Evolutionary conservation across 1,284 basidiomycete species (phyloP).

Genomic region (Psilocybe mexicana): DNA sequence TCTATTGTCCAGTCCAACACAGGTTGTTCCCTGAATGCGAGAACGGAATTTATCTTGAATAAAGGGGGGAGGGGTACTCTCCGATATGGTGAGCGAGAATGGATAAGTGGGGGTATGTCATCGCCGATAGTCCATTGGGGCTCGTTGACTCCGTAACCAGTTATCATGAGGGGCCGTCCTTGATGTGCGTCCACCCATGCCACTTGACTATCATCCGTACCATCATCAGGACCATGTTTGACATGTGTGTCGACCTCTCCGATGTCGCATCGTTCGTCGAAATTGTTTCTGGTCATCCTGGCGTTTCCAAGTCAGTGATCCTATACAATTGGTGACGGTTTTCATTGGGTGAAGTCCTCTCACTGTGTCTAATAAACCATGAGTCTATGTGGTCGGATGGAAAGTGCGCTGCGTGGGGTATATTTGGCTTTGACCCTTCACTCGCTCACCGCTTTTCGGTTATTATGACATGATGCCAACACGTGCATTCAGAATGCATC

Average conservation of each 20-base stretch:
- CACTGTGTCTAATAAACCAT: not conserved
- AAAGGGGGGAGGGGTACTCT: conserved; percentile 20
- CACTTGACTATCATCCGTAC: not conserved
- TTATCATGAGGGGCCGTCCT: conserved; percentile 2
- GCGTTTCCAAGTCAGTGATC: too few relatives aligned
- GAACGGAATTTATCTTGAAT: conserved; percentile 14
- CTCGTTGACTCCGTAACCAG: conserved; percentile 22
- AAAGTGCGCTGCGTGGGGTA: not conserved
- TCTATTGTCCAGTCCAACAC: conserved; percentile 10
- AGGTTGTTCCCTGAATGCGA: conserved; percentile 4
- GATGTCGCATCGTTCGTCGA: not conserved
- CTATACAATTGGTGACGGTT: too few relatives aligned
- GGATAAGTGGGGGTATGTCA: conserved; percentile 13
- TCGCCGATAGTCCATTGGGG: conserved; percentile 23
- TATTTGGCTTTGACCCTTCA: not conserved
- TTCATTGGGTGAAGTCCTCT: not conserved
- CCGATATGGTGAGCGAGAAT: conserved; percentile 19
- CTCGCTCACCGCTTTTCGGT: too few relatives aligned
- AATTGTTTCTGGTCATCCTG: too few relatives aligned
- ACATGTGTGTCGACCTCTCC: not conserved
- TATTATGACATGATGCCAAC: too few relatives aligned
- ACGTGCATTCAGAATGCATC: too few relatives aligned
- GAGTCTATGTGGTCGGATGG: not conserved
- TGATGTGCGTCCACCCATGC: not conserved
- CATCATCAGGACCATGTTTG: not conserved